A percentile compares a stretch with the other conserved stretches of the same genome.
phyloP scores from a whole-genome alignment of 345 rosid genomes.

The Citrus maxima region DNA sequence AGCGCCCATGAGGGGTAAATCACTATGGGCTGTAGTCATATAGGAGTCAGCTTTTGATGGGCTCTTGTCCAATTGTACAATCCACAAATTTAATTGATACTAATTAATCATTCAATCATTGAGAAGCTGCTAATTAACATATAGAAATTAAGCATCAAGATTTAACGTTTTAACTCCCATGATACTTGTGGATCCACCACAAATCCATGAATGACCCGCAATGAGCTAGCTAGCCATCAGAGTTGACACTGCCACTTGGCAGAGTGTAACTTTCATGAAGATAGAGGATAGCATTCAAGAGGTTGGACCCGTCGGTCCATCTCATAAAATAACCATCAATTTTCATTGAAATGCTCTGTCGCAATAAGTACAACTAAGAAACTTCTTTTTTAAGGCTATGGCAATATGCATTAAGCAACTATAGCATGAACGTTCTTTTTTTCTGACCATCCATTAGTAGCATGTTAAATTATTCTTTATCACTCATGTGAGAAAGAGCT shows the following conservation, averaged over 20 bases:
- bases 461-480: too few relatives aligned
- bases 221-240: neutral
- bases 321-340: neutral
- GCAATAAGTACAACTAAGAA: neutral
- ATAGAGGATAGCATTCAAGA: neutral
- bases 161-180: neutral
- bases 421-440: too few relatives aligned
- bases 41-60: neutral
- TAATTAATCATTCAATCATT: neutral
- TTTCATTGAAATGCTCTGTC: neutral
- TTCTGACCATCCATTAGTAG: too few relatives aligned
- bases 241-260: neutral
- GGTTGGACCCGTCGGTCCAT: neutral
- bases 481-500: too few relatives aligned
- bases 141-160: neutral
- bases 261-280: neutral
- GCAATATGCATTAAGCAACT: slow-evolving; percentile 1
- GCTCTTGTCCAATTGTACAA: neutral
- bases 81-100: neutral
- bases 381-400: slow-evolving; percentile 16
- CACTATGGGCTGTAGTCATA: neutral
- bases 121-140: too few relatives aligned
- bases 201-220: neutral
- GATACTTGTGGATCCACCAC: neutral
- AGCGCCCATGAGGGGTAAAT: neutral